phyloP scores from a whole-genome alignment of 2,329 filamentous ascomycete species.

The Claviceps capensis region DNA sequence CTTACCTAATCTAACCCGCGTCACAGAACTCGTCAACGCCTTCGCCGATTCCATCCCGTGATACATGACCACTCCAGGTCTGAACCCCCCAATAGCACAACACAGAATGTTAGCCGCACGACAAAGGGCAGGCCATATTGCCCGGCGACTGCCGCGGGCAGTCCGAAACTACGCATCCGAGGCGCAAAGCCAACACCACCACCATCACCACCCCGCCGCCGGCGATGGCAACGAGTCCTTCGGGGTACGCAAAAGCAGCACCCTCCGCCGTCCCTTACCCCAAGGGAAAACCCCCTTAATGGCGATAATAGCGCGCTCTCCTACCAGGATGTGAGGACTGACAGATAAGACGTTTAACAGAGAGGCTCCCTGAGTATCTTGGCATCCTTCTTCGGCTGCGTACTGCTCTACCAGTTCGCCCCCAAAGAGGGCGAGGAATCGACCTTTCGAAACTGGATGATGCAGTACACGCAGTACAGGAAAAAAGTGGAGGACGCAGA shows the following conservation, averaged over 20 bases:
- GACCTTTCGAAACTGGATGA: conserved; percentile 30
- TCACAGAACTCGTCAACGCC: background rate
- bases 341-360: conserved; percentile 18
- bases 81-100: conserved; percentile 1
- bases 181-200: conserved; percentile 33
- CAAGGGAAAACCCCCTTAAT: too few relatives aligned
- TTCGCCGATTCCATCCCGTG: conserved; percentile 9
- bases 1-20: too few relatives aligned
- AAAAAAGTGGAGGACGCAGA: conserved; percentile 35
- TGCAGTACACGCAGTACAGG: conserved; percentile 29
- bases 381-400: conserved; percentile 29
- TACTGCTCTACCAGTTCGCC: conserved; percentile 34
- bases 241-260: conserved; percentile 33
- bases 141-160: conserved; percentile 23
- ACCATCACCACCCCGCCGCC: conserved; percentile 32
- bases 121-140: conserved; percentile 28
- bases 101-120: conserved; percentile 29
- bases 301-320: background rate
- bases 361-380: conserved; percentile 33
- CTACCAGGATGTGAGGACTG: background rate
- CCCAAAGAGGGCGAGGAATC: conserved; percentile 38
- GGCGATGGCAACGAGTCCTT: conserved; percentile 38
- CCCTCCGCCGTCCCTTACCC: too few relatives aligned
- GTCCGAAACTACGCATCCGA: conserved; percentile 41
- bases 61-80: conserved; percentile 20